Percentiles rank a stretch among this genome's conserved stretches.
phyloP scores from a whole-genome alignment of 371 early-diverging fungal species.

The Mucor piriformis region DNA sequence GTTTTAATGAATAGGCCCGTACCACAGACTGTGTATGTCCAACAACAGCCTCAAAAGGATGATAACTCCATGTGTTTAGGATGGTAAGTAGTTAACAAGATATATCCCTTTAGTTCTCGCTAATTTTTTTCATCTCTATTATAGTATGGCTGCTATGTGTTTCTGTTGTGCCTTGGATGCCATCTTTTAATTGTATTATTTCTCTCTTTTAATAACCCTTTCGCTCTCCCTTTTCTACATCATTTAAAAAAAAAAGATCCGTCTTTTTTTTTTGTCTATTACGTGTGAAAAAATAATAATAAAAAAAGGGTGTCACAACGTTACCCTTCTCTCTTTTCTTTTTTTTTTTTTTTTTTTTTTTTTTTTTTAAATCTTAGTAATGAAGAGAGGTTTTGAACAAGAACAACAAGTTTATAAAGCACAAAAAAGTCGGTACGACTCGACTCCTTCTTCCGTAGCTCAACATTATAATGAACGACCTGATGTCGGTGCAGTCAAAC shows the following conservation, averaged over 20 bases:
- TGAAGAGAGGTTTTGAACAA: slow-evolving; percentile 15
- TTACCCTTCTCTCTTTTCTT: background rate
- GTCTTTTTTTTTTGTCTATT: too few species aligned
- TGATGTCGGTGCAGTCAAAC: slow-evolving; percentile 72
- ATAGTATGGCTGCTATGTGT: slow-evolving; percentile 48
- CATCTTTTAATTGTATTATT: slow-evolving; percentile 12
- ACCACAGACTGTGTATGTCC: slow-evolving; percentile 37
- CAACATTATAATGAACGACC: slow-evolving; percentile 94
- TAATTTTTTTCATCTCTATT: too few species aligned
- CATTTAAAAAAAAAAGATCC: background rate
- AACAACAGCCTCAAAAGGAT: slow-evolving; percentile 31
- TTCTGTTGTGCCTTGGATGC: slow-evolving; percentile 51
- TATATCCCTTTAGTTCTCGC: too few species aligned
- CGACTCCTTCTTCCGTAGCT: slow-evolving; percentile 61
- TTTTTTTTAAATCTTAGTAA: slow-evolving; percentile 1
- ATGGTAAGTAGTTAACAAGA: too few species aligned
- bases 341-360: slow-evolving; percentile 8
- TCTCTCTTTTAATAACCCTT: background rate
- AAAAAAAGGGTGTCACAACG: background rate
- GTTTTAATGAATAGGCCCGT: slow-evolving; percentile 26
- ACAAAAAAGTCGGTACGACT: slow-evolving; percentile 4
- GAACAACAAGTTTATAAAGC: background rate
- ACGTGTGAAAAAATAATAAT: background rate
- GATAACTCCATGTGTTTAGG: slow-evolving; percentile 41
- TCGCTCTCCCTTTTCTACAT: too few species aligned